Evolutionary conservation across 176 grass and related monocot species (phyloP).

Genomic region (Dendrocalamus sinicus): DNA sequence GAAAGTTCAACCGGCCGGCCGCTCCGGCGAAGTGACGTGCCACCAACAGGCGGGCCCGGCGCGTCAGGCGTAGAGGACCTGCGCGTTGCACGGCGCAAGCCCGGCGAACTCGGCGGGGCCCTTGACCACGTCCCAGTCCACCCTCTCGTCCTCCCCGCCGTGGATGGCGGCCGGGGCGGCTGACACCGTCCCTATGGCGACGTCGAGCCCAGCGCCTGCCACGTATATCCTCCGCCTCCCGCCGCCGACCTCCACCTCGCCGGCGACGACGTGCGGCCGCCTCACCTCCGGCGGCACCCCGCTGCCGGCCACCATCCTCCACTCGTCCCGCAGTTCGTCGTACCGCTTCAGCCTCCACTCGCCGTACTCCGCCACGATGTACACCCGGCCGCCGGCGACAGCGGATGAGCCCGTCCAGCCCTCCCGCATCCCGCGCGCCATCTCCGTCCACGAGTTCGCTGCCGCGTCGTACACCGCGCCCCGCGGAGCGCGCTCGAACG

Average conservation of each 20-base stretch:
- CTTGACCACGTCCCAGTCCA: conserved; percentile 91
- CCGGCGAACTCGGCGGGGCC: conserved; percentile 75
- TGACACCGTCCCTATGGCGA: conserved; percentile 60
- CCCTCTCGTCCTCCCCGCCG: conserved; percentile 48
- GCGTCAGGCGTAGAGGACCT: conserved; percentile 68
- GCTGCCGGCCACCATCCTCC: conserved; percentile 63
- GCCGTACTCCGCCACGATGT: conserved; percentile 91
- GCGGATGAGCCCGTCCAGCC: conserved; percentile 95
- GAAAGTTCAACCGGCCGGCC: neutral
- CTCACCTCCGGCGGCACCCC: conserved; percentile 67
- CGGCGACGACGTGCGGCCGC: conserved; percentile 69
- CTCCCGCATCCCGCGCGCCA: conserved; percentile 84
- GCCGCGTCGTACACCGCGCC: conserved; percentile 78
- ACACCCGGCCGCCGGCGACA: conserved; percentile 61
- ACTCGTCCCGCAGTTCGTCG: conserved; percentile 60
- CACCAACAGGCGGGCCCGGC: neutral
- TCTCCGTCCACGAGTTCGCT: conserved; percentile 73
- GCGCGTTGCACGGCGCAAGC: conserved; percentile 76
- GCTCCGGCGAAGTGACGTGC: conserved; percentile 28
- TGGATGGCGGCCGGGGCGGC: neutral
- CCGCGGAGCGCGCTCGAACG: conserved; percentile 81
- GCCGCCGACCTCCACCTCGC: conserved; percentile 43
- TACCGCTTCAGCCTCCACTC: conserved; percentile 86
- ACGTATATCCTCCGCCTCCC: conserved; percentile 62
- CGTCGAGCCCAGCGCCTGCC: conserved; percentile 75